Evolutionary conservation across 768 basidiomycete species (phyloP).

Genomic region (Sporobolomyces pararoseus): DNA sequence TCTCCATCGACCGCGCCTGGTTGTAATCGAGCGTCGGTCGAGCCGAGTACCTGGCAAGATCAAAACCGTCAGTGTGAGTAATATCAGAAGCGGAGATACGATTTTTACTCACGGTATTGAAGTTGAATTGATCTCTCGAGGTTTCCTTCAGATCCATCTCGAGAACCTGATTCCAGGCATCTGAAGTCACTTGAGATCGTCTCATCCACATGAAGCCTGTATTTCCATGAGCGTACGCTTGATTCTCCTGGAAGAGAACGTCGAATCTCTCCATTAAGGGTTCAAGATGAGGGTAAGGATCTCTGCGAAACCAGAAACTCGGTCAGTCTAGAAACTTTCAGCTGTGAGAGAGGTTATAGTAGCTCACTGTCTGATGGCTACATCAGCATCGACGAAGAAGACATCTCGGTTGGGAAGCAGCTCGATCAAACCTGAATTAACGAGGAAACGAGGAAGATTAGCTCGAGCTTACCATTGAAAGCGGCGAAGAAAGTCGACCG

Average conservation of each 20-base stretch:
- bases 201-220: constrained; percentile 38
- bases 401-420: constrained; percentile 29
- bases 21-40: background rate
- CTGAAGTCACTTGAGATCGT: background rate
- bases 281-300: constrained; percentile 32
- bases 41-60: constrained; percentile 22
- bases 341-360: background rate
- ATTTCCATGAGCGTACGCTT: constrained; percentile 23
- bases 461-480: too few relatives aligned
- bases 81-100: background rate
- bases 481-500: too few relatives aligned
- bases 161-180: constrained; percentile 30
- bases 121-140: constrained; percentile 28
- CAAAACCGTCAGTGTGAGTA: background rate
- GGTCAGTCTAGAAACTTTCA: background rate
- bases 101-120: constrained; percentile 21
- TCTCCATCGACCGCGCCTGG: background rate
- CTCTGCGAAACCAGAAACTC: background rate
- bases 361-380: constrained; percentile 28
- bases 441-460: fast-evolving
- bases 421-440: constrained; percentile 28
- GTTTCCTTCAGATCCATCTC: constrained; percentile 8
- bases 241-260: constrained; percentile 32
- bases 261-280: constrained; percentile 22
- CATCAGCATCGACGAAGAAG: constrained; percentile 42